Evolutionary conservation across 352 stramenopile species (phyloP), one percentile per base, ranked within the genome.

Genomic region (Globisporangium rhizosaccharum): DNA sequence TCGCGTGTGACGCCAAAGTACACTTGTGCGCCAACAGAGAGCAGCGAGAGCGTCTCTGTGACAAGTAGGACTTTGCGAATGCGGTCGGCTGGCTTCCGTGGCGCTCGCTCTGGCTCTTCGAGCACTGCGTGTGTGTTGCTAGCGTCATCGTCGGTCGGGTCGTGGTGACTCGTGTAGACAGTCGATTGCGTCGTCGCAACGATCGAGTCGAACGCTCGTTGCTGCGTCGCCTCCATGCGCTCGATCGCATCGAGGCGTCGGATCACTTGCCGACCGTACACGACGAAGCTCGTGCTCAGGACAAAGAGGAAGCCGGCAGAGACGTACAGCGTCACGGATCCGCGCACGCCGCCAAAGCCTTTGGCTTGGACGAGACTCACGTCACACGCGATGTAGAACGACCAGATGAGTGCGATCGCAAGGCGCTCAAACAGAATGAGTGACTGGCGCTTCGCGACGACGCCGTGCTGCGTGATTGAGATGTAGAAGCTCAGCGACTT

Each of bases 31-130:
- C 53, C 64, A 44, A 79, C 59, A 47, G 71, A 78, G n/a, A 84
- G 30, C 3, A 77, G 18, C 15, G 73, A 68, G 17, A 81, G 60
- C 3, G 56, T 59, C 49, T 82, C 74, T 0, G 67, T 79, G 20
- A 88, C 62, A 25, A 85, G 28, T 8, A 88, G 59, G 52, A 86
- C 77, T 44, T 76, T 73, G 17, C 71, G 72, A 62, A 88, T 88
- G 51, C 67, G 65, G 8, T 52, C 68, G 18, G 57, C 56, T 26
- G 42, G 70, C 50, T 62, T 84, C 51, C 52, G 61, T 54, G 70
- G 73, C 61, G 58, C 68, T 7, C 59, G 61, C 47, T 59, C 61
- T 17, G 66, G 47, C 23, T 62, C 48, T 25, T 59, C 42, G n/a
- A 48, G 53, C 25, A 28, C 41, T 39, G 55, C 53, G 30, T 48